Evolutionary conservation across 495 filamentous ascomycete species (phyloP).

Genomic region (Aspergillus steynii): DNA sequence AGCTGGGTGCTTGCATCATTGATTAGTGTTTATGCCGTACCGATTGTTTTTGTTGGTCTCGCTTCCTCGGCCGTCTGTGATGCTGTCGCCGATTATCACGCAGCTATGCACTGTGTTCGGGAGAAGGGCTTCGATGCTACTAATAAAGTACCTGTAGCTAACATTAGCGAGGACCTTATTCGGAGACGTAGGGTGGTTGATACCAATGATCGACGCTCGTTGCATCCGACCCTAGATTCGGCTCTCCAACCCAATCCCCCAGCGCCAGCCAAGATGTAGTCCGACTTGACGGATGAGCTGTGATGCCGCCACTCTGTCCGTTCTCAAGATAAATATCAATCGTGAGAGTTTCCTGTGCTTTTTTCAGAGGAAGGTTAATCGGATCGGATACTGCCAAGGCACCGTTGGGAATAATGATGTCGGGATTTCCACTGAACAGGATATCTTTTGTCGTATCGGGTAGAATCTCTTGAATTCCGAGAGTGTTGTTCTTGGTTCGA

Average conservation of each 20-base stretch:
- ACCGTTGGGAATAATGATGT: constrained; percentile 56
- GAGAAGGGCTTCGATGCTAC: constrained; percentile 58
- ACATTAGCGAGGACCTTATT: not conserved
- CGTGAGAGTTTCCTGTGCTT: constrained; percentile 48
- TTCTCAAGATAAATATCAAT: constrained; percentile 59
- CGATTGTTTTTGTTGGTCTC: constrained; percentile 65
- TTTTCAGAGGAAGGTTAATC: constrained; percentile 51
- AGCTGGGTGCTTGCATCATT: too few species aligned
- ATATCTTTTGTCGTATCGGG: constrained; percentile 47
- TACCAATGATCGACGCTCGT: constrained; percentile 33
- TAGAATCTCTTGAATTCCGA: constrained; percentile 56
- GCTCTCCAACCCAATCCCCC: constrained; percentile 54
- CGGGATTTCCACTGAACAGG: constrained; percentile 55
- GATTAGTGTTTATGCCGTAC: constrained; percentile 27
- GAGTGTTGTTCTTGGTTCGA: constrained; percentile 46
- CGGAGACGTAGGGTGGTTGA: not conserved
- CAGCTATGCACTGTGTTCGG: constrained; percentile 47
- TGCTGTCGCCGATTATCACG: constrained; percentile 69
- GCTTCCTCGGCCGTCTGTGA: constrained; percentile 70
- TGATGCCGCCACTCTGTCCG: constrained; percentile 61
- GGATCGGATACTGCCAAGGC: constrained; percentile 64
- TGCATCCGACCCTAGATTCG: constrained; percentile 37
- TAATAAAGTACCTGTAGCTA: constrained; percentile 57
- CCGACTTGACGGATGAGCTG: constrained; percentile 67
- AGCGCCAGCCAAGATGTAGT: constrained; percentile 57